Conservation (phyloP, 306 rosid genomes). For the Rosa rugosa region DNA sequence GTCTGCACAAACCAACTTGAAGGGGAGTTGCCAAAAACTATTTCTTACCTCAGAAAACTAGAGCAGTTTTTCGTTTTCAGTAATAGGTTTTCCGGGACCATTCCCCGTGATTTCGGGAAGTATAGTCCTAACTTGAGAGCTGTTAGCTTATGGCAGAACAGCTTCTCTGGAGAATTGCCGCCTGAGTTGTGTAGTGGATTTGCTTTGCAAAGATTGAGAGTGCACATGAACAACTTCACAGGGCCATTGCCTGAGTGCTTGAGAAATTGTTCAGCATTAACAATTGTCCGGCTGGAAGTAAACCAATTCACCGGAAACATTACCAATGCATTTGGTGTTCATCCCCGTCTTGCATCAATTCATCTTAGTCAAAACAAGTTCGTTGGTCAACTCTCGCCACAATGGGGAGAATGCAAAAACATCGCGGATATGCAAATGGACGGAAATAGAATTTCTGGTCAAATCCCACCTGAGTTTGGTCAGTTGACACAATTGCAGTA, state of each 20-base stretch:
- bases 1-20: background rate
- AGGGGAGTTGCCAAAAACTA: constrained; percentile 51
- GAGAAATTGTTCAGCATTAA: constrained; percentile 41
- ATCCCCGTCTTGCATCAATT: background rate
- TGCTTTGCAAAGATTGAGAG: constrained; percentile 10
- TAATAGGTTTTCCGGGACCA: constrained; percentile 38
- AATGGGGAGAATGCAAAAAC: constrained; percentile 47
- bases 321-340: constrained; percentile 28
- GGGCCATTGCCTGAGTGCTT: constrained; percentile 56
- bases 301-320: constrained; percentile 56
- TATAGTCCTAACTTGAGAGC: constrained; percentile 27
- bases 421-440: constrained; percentile 38
- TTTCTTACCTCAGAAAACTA: constrained; percentile 24
- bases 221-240: constrained; percentile 41
- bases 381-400: constrained; percentile 40
- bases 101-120: constrained; percentile 50
- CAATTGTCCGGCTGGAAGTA: constrained; percentile 35
- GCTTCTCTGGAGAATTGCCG: constrained; percentile 42
- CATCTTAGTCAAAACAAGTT: constrained; percentile 35
- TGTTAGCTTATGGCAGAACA: constrained; percentile 43
- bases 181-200: constrained; percentile 39
- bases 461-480: constrained; percentile 42
- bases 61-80: constrained; percentile 35
- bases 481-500: constrained; percentile 21
- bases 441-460: constrained; percentile 48